phyloP scores from a whole-genome alignment of 805 yeast species.

The Candida pseudofarinosa region DNA sequence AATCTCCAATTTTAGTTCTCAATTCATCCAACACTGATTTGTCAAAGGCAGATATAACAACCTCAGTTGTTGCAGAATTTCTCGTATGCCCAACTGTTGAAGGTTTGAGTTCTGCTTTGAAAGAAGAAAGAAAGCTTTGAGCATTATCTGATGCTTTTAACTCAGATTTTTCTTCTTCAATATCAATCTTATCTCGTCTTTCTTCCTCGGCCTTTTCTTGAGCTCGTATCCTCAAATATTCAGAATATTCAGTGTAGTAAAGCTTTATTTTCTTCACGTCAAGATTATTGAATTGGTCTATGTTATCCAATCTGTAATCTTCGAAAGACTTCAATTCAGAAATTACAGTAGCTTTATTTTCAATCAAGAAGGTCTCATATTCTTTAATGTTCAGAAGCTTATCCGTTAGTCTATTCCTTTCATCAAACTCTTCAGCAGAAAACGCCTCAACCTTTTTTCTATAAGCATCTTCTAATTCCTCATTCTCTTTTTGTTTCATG shows the following conservation, averaged over 20 bases:
- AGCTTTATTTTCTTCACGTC: conserved; percentile 9
- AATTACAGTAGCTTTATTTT: conserved; percentile 29
- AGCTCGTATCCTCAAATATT: conserved; percentile 39
- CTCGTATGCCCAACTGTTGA: background rate
- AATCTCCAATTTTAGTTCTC: conserved; percentile 32
- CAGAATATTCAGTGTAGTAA: conserved; percentile 41
- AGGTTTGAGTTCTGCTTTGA: background rate
- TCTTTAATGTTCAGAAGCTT: conserved; percentile 17
- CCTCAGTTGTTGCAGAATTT: background rate
- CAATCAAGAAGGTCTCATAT: conserved; percentile 38
- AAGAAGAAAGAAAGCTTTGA: conserved; percentile 10
- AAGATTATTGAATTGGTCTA: background rate
- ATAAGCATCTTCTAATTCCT: conserved; percentile 19
- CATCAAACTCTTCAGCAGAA: conserved; percentile 10
- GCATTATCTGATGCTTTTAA: conserved; percentile 5
- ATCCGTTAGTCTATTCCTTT: conserved; percentile 16
- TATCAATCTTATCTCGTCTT: conserved; percentile 36
- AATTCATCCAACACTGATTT: conserved; percentile 16
- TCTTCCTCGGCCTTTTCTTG: conserved; percentile 40
- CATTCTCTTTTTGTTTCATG: conserved; percentile 16
- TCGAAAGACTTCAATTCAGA: conserved; percentile 27
- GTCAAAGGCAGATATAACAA: conserved; percentile 10
- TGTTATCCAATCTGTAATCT: conserved; percentile 12
- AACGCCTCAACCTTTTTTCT: background rate
- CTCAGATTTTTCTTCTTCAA: conserved; percentile 30